Evolutionary conservation across 1,284 basidiomycete species (phyloP).

Genomic region (Cryptococcus neoformans): DNA sequence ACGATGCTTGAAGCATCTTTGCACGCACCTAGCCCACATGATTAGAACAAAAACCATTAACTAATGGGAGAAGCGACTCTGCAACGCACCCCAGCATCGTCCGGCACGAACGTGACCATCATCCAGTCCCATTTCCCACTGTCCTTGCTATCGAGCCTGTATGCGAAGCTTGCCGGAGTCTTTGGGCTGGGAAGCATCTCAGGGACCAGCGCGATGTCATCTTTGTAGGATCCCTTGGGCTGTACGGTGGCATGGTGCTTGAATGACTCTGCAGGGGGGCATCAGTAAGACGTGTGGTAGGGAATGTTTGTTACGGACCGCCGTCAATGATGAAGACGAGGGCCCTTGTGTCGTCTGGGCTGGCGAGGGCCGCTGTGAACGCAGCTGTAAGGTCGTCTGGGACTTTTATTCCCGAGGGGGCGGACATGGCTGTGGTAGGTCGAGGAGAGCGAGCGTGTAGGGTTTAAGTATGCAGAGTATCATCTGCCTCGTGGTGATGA

Average conservation of each 20-base stretch:
- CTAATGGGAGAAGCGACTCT: background rate
- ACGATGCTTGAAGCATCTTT: slow-evolving; percentile 91
- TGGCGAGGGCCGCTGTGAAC: slow-evolving; percentile 32
- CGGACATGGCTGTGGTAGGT: slow-evolving; percentile 34
- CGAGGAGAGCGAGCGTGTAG: background rate
- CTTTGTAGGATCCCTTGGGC: slow-evolving; percentile 35
- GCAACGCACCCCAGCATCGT: slow-evolving; percentile 29
- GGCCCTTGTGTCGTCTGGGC: slow-evolving; percentile 33
- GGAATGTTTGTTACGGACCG: slow-evolving; percentile 29
- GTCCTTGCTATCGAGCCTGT: slow-evolving; percentile 41
- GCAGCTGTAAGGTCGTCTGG: slow-evolving; percentile 34
- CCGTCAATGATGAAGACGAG: slow-evolving; percentile 48
- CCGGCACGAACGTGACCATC: slow-evolving; percentile 50
- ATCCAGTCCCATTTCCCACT: slow-evolving; percentile 46
- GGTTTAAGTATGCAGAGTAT: too few species aligned
- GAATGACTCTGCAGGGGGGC: slow-evolving; percentile 29
- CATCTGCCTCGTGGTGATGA: background rate
- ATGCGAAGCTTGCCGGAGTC: slow-evolving; percentile 47
- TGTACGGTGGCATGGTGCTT: slow-evolving; percentile 31
- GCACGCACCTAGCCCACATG: slow-evolving; percentile 33
- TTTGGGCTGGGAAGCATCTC: slow-evolving; percentile 34
- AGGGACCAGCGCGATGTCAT: slow-evolving; percentile 41
- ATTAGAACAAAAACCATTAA: background rate
- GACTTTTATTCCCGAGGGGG: slow-evolving; percentile 46
- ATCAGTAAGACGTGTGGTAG: background rate